These are phyloP conservation scores for Hondaea fermentalgiana DNA, from an alignment of 108 stramenopile species.

Conservation along the genomic window DNA sequence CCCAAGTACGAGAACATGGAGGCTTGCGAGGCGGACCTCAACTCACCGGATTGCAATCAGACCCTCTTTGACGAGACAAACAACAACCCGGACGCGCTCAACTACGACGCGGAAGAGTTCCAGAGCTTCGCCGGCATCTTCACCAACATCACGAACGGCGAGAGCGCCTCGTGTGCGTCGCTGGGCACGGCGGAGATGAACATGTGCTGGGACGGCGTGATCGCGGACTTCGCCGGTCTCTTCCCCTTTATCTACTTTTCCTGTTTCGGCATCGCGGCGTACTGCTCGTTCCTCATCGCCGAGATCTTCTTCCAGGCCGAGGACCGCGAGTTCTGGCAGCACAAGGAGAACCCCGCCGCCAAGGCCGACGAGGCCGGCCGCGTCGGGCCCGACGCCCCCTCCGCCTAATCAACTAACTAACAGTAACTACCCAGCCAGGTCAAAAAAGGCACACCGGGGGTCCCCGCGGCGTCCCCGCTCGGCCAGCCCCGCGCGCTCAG, in stretches of 20 bases:
- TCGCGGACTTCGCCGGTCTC: neutral
- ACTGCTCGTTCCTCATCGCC: neutral
- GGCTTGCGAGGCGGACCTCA: neutral
- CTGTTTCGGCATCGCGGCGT: neutral
- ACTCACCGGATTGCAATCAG: neutral
- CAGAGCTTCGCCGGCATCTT: neutral
- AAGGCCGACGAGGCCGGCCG: neutral
- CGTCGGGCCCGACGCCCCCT: neutral
- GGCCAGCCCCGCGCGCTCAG: too few relatives aligned
- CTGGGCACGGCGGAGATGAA: neutral
- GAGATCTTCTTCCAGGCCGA: neutral
- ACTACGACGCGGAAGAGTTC: neutral
- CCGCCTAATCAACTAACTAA: too few relatives aligned
- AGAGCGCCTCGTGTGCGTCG: neutral
- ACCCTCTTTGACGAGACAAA: neutral
- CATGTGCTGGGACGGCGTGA: neutral
- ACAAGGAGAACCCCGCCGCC: neutral
- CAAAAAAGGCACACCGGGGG: too few relatives aligned
- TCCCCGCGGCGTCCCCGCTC: too few relatives aligned
- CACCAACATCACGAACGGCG: neutral
- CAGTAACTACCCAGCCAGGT: too few relatives aligned
- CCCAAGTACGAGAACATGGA: neutral
- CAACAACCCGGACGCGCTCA: neutral
- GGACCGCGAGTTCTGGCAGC: neutral
- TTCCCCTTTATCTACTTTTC: neutral